A percentile compares a stretch with the other conserved stretches of the same genome.
Evolutionary conservation across 305 asterid genomes (phyloP).

Genomic region (Fraxinus floribunda): DNA sequence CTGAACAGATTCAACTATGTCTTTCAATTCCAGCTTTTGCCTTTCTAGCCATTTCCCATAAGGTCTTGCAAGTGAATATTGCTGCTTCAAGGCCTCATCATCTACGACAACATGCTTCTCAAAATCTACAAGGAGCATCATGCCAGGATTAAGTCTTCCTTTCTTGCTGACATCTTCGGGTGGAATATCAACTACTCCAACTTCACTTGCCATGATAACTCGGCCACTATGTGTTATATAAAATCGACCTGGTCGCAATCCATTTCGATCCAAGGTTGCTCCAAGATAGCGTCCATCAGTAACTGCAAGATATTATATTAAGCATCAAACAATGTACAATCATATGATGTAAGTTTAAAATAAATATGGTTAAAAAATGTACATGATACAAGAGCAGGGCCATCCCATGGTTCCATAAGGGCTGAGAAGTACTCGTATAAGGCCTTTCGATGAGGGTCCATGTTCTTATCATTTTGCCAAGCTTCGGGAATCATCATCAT

Average conservation of each 20-base stretch:
- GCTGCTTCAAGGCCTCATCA: slow-evolving; percentile 96
- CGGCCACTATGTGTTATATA: slow-evolving; percentile 95
- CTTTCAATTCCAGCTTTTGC: slow-evolving; percentile 82
- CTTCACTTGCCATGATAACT: slow-evolving; percentile 99
- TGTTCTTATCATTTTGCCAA: slow-evolving; percentile 98
- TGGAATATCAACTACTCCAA: slow-evolving; percentile 98
- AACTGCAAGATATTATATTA: slow-evolving; percentile 54
- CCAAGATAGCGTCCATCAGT: slow-evolving; percentile 99
- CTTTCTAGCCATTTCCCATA: slow-evolving; percentile 87
- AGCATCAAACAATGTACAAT: slow-evolving; percentile 19
- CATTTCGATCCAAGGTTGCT: slow-evolving; percentile 98
- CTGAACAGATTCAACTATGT: slow-evolving; percentile 76
- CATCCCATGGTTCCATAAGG: slow-evolving; percentile 99
- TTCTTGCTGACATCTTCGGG: slow-evolving; percentile 93
- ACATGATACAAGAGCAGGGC: slow-evolving; percentile 99
- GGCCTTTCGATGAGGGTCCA: slow-evolving; percentile 85
- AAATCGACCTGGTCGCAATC: slow-evolving; percentile 97
- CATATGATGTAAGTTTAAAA: slow-evolving; percentile 1
- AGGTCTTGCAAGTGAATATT: slow-evolving; percentile 86
- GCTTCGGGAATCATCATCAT: slow-evolving; percentile 99
- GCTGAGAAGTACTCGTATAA: slow-evolving; percentile 96
- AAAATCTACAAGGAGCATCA: slow-evolving; percentile 99
- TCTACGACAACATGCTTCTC: slow-evolving; percentile 96
- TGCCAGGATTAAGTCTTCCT: slow-evolving; percentile 99
- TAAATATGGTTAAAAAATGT: slow-evolving; percentile 24